Conservation (phyloP, 306 rosid species). For the Castanospermum australe region DNA sequence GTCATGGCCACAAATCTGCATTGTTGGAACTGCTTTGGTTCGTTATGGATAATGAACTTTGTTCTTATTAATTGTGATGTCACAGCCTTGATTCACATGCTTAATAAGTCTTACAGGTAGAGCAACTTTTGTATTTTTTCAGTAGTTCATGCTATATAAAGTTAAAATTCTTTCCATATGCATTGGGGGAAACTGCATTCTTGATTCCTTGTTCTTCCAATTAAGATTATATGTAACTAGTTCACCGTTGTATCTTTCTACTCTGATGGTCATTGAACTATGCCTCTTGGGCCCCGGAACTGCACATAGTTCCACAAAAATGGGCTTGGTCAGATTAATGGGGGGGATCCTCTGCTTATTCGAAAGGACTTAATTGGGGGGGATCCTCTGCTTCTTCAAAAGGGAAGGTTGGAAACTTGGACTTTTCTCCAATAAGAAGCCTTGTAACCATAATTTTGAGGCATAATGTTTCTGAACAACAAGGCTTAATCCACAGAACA, state of each 20-base stretch:
- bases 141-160: not conserved
- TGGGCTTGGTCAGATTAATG: conserved; percentile 40
- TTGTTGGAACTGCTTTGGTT: not conserved
- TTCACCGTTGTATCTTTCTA: not conserved
- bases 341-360: conserved; percentile 38
- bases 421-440: no score
- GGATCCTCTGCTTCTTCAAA: no score
- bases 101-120: not conserved
- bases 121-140: not conserved
- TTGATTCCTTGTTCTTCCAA: not conserved
- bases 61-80: not conserved
- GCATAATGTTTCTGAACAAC: not conserved
- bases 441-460: not conserved
- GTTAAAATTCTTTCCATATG: not conserved
- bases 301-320: conserved; percentile 57
- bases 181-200: not conserved
- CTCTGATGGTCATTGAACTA: not conserved
- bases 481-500: not conserved
- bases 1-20: not conserved
- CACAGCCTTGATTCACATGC: not conserved
- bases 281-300: conserved; percentile 46
- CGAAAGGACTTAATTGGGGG: no score
- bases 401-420: conserved; percentile 50
- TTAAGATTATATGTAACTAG: not conserved
- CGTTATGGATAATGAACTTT: not conserved